Base-by-base conservation (phyloP, 371 early-diverging fungal species). In the Parasitella parasitica region DNA sequence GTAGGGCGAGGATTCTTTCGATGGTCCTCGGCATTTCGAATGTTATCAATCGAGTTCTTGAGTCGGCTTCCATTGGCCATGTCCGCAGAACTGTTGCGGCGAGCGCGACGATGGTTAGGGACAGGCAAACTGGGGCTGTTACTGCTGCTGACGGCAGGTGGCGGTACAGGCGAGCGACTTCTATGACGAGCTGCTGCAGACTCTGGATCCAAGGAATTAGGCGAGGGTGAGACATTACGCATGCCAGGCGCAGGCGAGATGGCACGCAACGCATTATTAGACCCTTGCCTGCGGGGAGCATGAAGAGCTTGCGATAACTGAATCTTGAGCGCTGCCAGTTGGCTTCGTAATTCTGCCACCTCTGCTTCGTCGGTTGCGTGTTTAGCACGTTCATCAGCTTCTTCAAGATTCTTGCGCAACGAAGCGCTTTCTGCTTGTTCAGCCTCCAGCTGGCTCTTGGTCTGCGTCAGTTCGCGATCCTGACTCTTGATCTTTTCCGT, bases 391-490 rank as follows among this genome's bases (percentile, higher is more conserved):
- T 77, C 73, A n/a, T 70, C 57, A 2, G 80, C 77, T 36, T 74
- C 72, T 30, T 73, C 73, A 13, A 78, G 27, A 37, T 72, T 48
- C 26, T 76, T 77, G 15, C 87, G 80, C 26, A 96, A 75, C 35
- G 73, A 76, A 22, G 82, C 82, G 12, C 88, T 88, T 62, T 91
- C 91, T 20, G 89, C 85, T 60, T 88, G 85, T 64, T 84, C 78
- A 59, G 81, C 73, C 22, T 75, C 71, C 16, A 91, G 67, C 59
- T 90, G 86, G 12, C 71, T 80, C 13, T 82, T 83, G 41, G 91
- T 78, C 22, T 76, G 67, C 27, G 77, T 70, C 22, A 92, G 76
- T 50, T 89, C 84, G 6, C 79, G 81, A n/a, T 91, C 91, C 54
- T 89, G 81, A 32, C 77, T 69, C 52, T 83, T 76, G 53, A 88